phyloP scores from a whole-genome alignment of 345 rosid species.

The Iberis pinnata region DNA sequence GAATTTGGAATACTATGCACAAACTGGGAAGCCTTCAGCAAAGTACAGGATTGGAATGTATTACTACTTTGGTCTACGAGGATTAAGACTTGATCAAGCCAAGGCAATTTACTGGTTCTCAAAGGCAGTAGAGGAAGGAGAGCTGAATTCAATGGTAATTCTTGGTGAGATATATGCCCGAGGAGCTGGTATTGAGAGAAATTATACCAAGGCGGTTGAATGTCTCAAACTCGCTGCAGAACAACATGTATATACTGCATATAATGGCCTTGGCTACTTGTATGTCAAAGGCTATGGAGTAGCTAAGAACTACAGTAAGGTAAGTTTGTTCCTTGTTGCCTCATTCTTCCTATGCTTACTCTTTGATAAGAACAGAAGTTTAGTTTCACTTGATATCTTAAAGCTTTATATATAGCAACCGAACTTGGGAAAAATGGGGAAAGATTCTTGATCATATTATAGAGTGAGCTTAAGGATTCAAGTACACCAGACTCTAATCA shows the following conservation, averaged over 20 bases:
- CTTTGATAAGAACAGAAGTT: no score
- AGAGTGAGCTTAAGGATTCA: no score
- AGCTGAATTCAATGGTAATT: constrained; percentile 89
- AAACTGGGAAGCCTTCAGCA: constrained; percentile 79
- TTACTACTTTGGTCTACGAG: constrained; percentile 95
- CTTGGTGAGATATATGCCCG: constrained; percentile 96
- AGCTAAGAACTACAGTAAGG: constrained; percentile 85
- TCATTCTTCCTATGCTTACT: not conserved
- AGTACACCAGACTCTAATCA: no score
- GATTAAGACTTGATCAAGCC: constrained; percentile 72
- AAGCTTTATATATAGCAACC: not conserved
- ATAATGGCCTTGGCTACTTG: constrained; percentile 90
- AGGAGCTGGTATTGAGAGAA: constrained; percentile 98
- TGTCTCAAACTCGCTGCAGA: constrained; percentile 85
- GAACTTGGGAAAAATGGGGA: not conserved
- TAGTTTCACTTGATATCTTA: no score
- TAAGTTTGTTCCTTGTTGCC: constrained; percentile 12
- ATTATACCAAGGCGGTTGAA: constrained; percentile 84
- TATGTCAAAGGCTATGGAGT: constrained; percentile 97
- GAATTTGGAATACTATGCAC: constrained; percentile 92
- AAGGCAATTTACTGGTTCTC: constrained; percentile 89
- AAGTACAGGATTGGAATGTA: constrained; percentile 87
- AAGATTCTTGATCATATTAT: not conserved
- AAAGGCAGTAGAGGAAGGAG: constrained; percentile 86
- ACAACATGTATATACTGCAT: constrained; percentile 76